These are phyloP conservation scores for Pachyrhizus erosus DNA, from an alignment of 306 rosid species.

Conservation along the genomic window DNA sequence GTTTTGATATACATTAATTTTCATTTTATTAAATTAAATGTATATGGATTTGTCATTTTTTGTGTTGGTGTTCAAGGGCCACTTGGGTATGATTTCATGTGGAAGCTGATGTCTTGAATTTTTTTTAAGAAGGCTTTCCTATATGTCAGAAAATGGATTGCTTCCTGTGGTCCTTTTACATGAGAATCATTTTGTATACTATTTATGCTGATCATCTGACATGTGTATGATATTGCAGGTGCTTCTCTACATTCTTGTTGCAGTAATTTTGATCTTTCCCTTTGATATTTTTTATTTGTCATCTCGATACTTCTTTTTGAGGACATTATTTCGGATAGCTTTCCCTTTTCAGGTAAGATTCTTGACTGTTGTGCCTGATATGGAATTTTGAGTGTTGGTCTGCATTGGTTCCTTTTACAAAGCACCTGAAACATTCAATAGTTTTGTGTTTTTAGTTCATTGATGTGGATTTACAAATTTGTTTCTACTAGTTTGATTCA, in stretches of 20 bases:
- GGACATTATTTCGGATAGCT: slow-evolving; percentile 88
- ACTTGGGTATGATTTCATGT: slow-evolving; percentile 20
- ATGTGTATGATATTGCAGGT: slow-evolving; percentile 66
- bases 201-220: slow-evolving; percentile 46
- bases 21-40: slow-evolving; percentile 16
- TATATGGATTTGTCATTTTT: slow-evolving; percentile 2
- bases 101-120: slow-evolving; percentile 33
- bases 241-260: slow-evolving; percentile 83
- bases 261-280: slow-evolving; percentile 85
- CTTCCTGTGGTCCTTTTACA: slow-evolving; percentile 34
- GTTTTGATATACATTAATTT: background rate
- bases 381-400: slow-evolving; percentile 26
- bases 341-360: slow-evolving; percentile 92
- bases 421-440: slow-evolving; percentile 8
- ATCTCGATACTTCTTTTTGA: slow-evolving; percentile 84
- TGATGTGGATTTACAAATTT: slow-evolving; percentile 6
- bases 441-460: slow-evolving; percentile 16
- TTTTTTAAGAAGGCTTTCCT: slow-evolving; percentile 25
- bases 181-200: slow-evolving; percentile 19
- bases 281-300: slow-evolving; percentile 95
- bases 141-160: slow-evolving; percentile 14
- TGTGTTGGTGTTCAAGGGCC: background rate
- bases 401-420: slow-evolving; percentile 38
- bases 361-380: slow-evolving; percentile 27
- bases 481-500: slow-evolving; percentile 31